These are phyloP conservation scores for Hammondia hammondi DNA, from an alignment of 169 alveolate genomes.

Conservation along the genomic window DNA sequence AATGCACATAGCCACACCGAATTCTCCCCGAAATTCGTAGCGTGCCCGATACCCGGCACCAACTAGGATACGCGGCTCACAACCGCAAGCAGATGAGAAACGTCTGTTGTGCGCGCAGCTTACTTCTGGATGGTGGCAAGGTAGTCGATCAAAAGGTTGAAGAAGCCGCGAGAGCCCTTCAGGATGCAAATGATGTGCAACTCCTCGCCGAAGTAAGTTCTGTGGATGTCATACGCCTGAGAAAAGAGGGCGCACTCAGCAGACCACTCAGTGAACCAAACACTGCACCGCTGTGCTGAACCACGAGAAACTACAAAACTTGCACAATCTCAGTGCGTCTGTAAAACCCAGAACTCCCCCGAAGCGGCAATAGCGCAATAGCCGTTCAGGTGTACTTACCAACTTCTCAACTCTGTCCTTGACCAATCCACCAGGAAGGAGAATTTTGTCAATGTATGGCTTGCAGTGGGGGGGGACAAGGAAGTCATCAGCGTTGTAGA, in stretches of 20 bases:
- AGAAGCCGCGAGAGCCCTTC: constrained; percentile 82
- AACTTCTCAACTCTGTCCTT: constrained; percentile 75
- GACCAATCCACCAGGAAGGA: constrained; percentile 72
- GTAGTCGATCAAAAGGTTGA: constrained; percentile 72
- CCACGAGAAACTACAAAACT: not conserved
- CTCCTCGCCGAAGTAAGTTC: constrained; percentile 69
- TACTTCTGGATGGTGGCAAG: constrained; percentile 74
- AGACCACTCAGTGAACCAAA: not conserved
- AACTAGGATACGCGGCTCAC: not conserved
- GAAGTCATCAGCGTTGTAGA: constrained; percentile 49
- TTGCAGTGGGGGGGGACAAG: constrained; percentile 59
- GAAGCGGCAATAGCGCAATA: not conserved
- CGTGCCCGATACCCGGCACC: not conserved
- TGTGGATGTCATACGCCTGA: constrained; percentile 77
- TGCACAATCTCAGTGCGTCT: not conserved
- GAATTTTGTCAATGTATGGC: constrained; percentile 62
- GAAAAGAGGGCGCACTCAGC: not conserved
- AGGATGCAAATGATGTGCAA: constrained; percentile 79
- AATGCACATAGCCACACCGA: not conserved
- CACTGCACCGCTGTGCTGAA: not conserved
- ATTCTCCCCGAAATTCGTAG: not conserved
- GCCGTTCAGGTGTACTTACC: constrained; percentile 15
- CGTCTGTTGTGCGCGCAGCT: not conserved
- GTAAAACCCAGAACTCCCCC: too few relatives aligned
- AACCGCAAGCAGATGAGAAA: too few relatives aligned